These are phyloP conservation scores for Symbiodinium pilosum DNA, from an alignment of 73 alveolate genomes.

Conservation along the genomic window DNA sequence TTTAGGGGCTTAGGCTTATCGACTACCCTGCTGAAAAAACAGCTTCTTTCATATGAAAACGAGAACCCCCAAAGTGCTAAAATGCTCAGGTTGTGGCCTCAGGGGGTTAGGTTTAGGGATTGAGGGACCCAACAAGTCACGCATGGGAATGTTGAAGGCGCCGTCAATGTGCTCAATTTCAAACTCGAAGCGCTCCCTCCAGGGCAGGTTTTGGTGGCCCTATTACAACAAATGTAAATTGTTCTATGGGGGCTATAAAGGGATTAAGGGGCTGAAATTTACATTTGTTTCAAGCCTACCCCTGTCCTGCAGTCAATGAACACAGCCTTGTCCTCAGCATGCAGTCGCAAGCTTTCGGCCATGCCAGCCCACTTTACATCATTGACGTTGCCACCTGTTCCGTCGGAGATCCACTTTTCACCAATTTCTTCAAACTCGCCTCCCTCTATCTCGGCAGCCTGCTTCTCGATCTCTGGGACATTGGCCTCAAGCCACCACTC, in stretches of 20 bases:
- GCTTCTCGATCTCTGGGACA: constrained; percentile 17
- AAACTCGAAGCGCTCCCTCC: constrained; percentile 13
- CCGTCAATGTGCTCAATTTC: constrained; percentile 25
- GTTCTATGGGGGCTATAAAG: too few relatives aligned
- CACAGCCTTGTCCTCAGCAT: constrained; percentile 24
- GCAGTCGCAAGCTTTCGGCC: constrained; percentile 22
- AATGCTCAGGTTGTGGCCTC: too few relatives aligned
- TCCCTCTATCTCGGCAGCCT: constrained; percentile 32
- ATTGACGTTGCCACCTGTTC: constrained; percentile 14
- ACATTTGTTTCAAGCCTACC: too few relatives aligned
- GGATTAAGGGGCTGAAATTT: too few relatives aligned
- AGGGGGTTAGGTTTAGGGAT: too few relatives aligned
- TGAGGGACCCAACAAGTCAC: too few relatives aligned
- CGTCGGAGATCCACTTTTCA: constrained; percentile 25
- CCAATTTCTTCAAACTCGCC: constrained; percentile 27
- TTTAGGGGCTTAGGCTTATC: too few relatives aligned
- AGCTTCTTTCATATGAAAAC: too few relatives aligned
- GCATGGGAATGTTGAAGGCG: constrained; percentile 28
- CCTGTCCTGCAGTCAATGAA: constrained; percentile 22
- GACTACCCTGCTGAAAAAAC: too few relatives aligned
- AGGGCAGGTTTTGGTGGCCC: too few relatives aligned
- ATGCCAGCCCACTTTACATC: constrained; percentile 19
- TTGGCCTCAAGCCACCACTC: constrained; percentile 36
- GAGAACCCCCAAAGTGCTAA: too few relatives aligned
- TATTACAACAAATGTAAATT: too few relatives aligned